A percentile compares a stretch with the other conserved stretches of the same genome.
Conservation (phyloP, 495 filamentous ascomycete species). For the Jackrogersella multiformis region DNA sequence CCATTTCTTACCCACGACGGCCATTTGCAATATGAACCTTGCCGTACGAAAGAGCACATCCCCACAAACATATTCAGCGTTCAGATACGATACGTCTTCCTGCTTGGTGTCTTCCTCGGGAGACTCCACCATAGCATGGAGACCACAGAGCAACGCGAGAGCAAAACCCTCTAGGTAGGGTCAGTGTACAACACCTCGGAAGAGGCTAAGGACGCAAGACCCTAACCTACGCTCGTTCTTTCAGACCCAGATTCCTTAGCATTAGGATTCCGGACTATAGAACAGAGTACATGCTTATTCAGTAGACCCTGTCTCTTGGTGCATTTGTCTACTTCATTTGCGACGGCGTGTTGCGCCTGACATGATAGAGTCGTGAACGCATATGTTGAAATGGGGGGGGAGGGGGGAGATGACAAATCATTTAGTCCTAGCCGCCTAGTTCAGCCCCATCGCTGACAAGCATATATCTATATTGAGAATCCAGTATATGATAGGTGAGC, state of each 20-base stretch:
- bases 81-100: conserved; percentile 64
- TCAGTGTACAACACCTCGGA: conserved; percentile 24
- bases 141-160: conserved; percentile 62
- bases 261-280: conserved; percentile 64
- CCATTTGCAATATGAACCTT: background rate
- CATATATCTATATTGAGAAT: too few species aligned
- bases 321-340: too few species aligned
- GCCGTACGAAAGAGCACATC: background rate
- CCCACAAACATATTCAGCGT: conserved; percentile 41
- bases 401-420: too few species aligned
- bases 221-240: conserved; percentile 56
- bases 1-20: background rate
- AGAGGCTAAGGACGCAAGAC: conserved; percentile 28
- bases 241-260: conserved; percentile 62
- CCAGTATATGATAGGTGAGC: too few species aligned
- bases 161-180: conserved; percentile 45
- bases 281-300: conserved; percentile 58
- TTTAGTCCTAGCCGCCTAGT: too few species aligned
- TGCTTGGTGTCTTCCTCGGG: conserved; percentile 43
- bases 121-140: conserved; percentile 51
- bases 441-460: too few species aligned
- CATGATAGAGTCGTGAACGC: too few species aligned
- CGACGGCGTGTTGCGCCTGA: too few species aligned
- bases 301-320: too few species aligned
- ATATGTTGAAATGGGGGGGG: too few species aligned